A percentile compares a stretch with the other conserved stretches of the same genome.
Evolutionary conservation across 2,329 filamentous ascomycete genomes (phyloP).

Genomic region (Tolypocladium ophioglossoides): DNA sequence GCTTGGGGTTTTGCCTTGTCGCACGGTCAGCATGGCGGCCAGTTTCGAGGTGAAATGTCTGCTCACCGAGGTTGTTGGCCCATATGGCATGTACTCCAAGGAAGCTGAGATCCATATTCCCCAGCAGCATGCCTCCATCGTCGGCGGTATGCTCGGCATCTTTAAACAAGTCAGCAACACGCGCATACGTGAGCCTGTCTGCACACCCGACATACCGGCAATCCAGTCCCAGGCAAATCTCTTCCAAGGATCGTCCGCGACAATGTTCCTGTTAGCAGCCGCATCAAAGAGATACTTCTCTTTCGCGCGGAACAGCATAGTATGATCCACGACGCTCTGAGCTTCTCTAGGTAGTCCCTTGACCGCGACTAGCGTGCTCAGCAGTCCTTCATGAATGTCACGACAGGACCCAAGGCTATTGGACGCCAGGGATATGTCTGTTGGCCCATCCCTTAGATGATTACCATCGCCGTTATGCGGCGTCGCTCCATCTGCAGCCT

Average conservation of each 20-base stretch:
- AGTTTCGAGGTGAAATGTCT: background rate
- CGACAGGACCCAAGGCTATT: slow-evolving; percentile 36
- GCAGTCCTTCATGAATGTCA: slow-evolving; percentile 46
- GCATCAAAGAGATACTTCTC: slow-evolving; percentile 56
- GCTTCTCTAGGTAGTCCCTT: slow-evolving; percentile 38
- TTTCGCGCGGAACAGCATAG: slow-evolving; percentile 48
- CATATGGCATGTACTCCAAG: slow-evolving; percentile 65
- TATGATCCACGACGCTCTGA: slow-evolving; percentile 42
- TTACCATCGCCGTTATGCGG: slow-evolving; percentile 13
- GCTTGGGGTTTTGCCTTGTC: slow-evolving; percentile 35
- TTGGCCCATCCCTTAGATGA: slow-evolving; percentile 19
- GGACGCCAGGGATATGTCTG: slow-evolving; percentile 26
- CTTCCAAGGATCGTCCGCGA: slow-evolving; percentile 64
- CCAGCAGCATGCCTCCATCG: slow-evolving; percentile 59
- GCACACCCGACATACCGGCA: slow-evolving; percentile 36
- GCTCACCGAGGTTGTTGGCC: slow-evolving; percentile 55
- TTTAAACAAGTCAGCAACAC: slow-evolving; percentile 17
- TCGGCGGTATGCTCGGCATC: slow-evolving; percentile 54
- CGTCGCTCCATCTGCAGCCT: slow-evolving; percentile 12
- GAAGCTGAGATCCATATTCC: slow-evolving; percentile 62
- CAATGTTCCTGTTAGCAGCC: slow-evolving; percentile 52
- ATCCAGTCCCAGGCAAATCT: slow-evolving; percentile 72
- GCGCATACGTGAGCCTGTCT: background rate
- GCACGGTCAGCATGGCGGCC: slow-evolving; percentile 4
- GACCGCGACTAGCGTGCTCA: slow-evolving; percentile 32